Evolutionary conservation across 164 flowering plant genomes (phyloP).

Genomic region (Santalum album): DNA sequence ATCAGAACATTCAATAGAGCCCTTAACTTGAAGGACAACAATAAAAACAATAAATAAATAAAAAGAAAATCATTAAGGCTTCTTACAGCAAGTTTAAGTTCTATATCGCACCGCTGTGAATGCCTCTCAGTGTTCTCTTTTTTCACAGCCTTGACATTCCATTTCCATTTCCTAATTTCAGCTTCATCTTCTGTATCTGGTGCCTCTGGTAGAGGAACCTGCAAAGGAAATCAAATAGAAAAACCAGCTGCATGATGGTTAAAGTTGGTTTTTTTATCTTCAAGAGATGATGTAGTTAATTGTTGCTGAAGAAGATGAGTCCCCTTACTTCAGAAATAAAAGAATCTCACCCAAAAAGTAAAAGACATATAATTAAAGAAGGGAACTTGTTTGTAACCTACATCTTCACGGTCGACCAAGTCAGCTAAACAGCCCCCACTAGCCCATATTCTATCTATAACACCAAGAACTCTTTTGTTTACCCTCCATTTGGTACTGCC

Average conservation of each 20-base stretch:
- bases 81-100: slow-evolving; percentile 2
- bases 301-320: no score
- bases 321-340: no score
- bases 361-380: no score
- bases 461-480: not conserved
- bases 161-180: slow-evolving; percentile 2
- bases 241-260: no score
- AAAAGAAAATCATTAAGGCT: not conserved
- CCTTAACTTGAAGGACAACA: no score
- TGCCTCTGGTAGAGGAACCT: not conserved
- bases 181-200: not conserved
- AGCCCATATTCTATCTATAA: slow-evolving; percentile 1
- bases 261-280: no score
- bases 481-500: slow-evolving; percentile 4
- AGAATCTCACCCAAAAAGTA: no score
- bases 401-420: slow-evolving; percentile 5
- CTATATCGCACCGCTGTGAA: slow-evolving; percentile 2
- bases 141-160: slow-evolving; percentile 1
- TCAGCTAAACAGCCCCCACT: not conserved
- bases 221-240: not conserved
- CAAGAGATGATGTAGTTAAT: no score
- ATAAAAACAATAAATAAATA: not conserved
- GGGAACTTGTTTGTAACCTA: not conserved
- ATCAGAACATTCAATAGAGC: not conserved
- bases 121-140: slow-evolving; percentile 2